Percentiles rank a stretch among this genome's conserved stretches.
phyloP scores from a whole-genome alignment of 768 basidiomycete species.

The Macrolepiota dolichaula region DNA sequence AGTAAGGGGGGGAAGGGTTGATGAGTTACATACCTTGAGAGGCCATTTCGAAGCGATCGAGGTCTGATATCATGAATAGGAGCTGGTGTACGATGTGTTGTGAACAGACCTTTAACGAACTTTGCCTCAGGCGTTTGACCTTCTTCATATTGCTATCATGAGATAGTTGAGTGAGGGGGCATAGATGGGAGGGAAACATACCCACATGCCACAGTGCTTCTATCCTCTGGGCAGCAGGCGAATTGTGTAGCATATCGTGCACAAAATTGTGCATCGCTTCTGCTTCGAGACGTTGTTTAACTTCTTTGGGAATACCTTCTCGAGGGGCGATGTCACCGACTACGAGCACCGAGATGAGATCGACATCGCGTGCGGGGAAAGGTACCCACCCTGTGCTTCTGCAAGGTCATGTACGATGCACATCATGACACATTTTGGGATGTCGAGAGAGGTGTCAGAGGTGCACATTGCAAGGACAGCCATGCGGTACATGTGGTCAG shows the following conservation, averaged over 20 bases:
- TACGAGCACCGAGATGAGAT: conserved; percentile 19
- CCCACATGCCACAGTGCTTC: conserved; percentile 67
- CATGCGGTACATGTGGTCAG: conserved; percentile 99
- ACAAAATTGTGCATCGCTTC: conserved; percentile 91
- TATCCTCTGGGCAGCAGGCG: conserved; percentile 65
- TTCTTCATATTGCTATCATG: conserved; percentile 76
- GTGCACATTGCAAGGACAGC: conserved; percentile 88
- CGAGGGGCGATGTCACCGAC: conserved; percentile 94
- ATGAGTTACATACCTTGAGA: conserved; percentile 53
- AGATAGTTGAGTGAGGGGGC: neutral
- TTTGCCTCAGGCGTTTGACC: conserved; percentile 68
- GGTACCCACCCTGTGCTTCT: conserved; percentile 75
- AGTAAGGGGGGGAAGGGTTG: neutral
- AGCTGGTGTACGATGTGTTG: neutral
- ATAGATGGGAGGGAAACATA: conserved; percentile 1
- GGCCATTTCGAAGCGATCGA: conserved; percentile 88
- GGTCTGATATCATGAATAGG: conserved; percentile 42
- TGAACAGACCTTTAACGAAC: conserved; percentile 75
- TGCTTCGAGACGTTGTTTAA: conserved; percentile 78
- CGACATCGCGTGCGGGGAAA: neutral
- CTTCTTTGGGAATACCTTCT: conserved; percentile 78
- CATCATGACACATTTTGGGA: conserved; percentile 86
- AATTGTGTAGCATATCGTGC: conserved; percentile 82
- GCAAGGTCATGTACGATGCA: conserved; percentile 92
- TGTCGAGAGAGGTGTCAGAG: conserved; percentile 67